Conservation (phyloP, 2,329 filamentous ascomycete genomes). For the Arachnomyces sp. region DNA sequence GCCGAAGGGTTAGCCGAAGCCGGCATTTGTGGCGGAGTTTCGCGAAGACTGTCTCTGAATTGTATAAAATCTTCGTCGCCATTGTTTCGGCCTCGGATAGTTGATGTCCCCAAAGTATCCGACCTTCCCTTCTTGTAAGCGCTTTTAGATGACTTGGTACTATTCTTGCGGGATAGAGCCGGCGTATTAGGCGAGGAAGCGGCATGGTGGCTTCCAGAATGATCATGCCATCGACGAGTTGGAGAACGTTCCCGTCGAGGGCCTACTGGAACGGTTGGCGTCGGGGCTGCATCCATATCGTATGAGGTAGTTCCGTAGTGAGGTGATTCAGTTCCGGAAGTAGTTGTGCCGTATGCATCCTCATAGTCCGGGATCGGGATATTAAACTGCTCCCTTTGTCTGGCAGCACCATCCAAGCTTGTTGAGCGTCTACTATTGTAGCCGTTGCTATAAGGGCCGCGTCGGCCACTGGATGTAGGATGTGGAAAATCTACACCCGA, state of each 20-base stretch:
- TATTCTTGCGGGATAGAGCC: constrained; percentile 32
- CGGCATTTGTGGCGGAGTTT: constrained; percentile 34
- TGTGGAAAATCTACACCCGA: constrained; percentile 67
- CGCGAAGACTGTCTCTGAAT: constrained; percentile 20
- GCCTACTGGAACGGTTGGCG: constrained; percentile 72
- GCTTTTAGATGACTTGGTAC: constrained; percentile 35
- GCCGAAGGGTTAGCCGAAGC: constrained; percentile 42
- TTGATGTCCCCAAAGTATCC: constrained; percentile 31
- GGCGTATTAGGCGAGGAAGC: constrained; percentile 23
- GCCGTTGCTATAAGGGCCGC: constrained; percentile 21
- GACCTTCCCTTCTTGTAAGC: constrained; percentile 30
- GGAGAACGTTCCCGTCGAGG: constrained; percentile 51
- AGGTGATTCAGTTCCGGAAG: too few species aligned
- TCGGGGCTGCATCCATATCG: constrained; percentile 74
- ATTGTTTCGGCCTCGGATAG: constrained; percentile 18
- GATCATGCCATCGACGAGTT: constrained; percentile 24
- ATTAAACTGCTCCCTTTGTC: constrained; percentile 13
- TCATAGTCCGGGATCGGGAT: too few species aligned
- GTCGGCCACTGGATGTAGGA: constrained; percentile 26
- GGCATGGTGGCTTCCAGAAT: constrained; percentile 16
- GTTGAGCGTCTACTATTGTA: constrained; percentile 4
- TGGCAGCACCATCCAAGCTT: constrained; percentile 37
- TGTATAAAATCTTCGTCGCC: constrained; percentile 22
- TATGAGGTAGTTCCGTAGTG: constrained; percentile 6
- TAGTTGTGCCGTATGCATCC: too few species aligned